Conservation (phyloP, 805 yeast genomes). For the Cyberlindnera nakhonratchasimensis region DNA sequence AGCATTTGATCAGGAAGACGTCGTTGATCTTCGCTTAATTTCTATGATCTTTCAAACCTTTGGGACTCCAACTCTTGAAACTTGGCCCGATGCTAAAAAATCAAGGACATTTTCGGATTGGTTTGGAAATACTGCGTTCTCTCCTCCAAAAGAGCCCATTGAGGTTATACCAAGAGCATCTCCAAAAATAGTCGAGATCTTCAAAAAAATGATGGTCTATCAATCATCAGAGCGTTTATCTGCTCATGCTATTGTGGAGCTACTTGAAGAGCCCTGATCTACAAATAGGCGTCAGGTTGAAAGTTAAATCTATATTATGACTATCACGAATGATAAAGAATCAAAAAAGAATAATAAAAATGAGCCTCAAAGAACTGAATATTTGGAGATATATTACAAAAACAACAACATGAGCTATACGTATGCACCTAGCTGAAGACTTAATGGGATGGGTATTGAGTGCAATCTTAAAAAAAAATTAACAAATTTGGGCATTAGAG, state of each 20-base stretch:
- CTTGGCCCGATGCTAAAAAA: slow-evolving; percentile 43
- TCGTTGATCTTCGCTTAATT: slow-evolving; percentile 58
- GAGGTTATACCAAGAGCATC: slow-evolving; percentile 37
- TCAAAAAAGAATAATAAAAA: background rate
- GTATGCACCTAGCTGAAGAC: too few relatives aligned
- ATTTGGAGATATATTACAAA: background rate
- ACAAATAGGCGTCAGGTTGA: background rate
- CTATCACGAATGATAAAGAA: background rate
- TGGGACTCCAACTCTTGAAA: slow-evolving; percentile 56
- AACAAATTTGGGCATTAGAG: background rate
- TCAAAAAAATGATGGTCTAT: slow-evolving; percentile 43
- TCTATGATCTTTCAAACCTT: slow-evolving; percentile 49
- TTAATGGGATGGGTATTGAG: too few relatives aligned
- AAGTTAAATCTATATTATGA: background rate
- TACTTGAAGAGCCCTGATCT: background rate
- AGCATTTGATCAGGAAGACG: slow-evolving; percentile 36
- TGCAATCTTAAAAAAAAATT: too few relatives aligned
- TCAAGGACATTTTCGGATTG: slow-evolving; percentile 32
- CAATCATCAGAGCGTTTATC: slow-evolving; percentile 33
- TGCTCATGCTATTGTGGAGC: slow-evolving; percentile 19
- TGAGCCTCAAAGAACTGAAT: background rate
- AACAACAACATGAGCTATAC: too few relatives aligned
- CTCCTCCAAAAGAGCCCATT: slow-evolving; percentile 19
- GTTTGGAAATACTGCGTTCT: slow-evolving; percentile 22
- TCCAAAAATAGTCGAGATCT: slow-evolving; percentile 27